Conservation (phyloP, 2,329 filamentous ascomycete genomes). For the Chalaropsis thielavioides region DNA sequence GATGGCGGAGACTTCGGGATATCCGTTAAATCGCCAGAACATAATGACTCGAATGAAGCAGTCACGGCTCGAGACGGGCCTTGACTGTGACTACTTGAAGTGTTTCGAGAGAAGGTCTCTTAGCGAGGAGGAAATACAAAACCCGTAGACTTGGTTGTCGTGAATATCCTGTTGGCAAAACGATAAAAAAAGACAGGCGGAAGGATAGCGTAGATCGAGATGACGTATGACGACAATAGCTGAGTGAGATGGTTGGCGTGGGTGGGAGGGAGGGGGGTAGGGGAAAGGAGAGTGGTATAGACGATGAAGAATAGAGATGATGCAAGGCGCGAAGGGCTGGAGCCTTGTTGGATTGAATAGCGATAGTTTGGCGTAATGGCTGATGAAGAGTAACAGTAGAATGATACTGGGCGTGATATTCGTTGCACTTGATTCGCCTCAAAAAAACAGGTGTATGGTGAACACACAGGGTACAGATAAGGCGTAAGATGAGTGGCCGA, state of each 20-base stretch:
- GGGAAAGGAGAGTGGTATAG: not conserved
- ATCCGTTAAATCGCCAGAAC: constrained; percentile 99
- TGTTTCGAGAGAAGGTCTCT: not conserved
- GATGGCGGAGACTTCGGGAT: constrained; percentile 92
- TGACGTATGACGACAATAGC: not conserved
- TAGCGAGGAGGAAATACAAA: not conserved
- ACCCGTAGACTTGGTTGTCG: not conserved
- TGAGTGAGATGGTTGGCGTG: not conserved
- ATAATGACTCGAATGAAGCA: constrained; percentile 44
- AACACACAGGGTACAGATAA: not conserved
- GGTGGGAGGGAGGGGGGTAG: too few species aligned
- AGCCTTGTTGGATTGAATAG: too few species aligned
- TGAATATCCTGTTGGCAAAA: not conserved
- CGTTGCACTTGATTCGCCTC: not conserved
- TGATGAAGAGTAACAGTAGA: not conserved
- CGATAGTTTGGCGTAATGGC: too few species aligned
- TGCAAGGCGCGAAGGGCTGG: too few species aligned
- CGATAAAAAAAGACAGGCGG: not conserved
- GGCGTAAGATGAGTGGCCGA: not conserved
- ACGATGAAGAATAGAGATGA: not conserved
- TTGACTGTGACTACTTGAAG: constrained; percentile 2
- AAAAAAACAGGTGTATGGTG: not conserved
- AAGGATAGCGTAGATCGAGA: not conserved
- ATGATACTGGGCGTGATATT: not conserved
- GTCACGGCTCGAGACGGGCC: constrained; percentile 25